phyloP scores from a whole-genome alignment of 2,329 filamentous ascomycete genomes.

The Aspergillus cejpii region DNA sequence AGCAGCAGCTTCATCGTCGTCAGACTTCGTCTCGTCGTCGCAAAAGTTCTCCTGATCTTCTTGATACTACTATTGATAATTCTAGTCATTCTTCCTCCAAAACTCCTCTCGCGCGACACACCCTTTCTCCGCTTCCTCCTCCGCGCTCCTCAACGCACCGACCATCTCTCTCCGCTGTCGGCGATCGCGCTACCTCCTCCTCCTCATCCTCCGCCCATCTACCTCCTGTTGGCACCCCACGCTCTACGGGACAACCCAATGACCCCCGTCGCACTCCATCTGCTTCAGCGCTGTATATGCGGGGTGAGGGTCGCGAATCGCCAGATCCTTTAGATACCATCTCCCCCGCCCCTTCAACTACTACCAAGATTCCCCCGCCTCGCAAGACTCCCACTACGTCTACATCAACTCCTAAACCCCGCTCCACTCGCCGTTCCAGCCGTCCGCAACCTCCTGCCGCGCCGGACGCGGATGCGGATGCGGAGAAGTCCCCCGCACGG shows the following conservation, averaged over 20 bases:
- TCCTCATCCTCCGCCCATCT: not conserved
- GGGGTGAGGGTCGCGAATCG: conserved; percentile 20
- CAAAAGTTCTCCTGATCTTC: conserved; percentile 30
- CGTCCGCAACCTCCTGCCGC: conserved; percentile 6
- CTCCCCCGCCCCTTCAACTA: conserved; percentile 15
- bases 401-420: not conserved
- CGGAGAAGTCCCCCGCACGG: not conserved
- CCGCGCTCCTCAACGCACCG: conserved; percentile 15
- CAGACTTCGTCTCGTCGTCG: conserved; percentile 17
- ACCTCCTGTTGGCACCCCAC: conserved; percentile 11
- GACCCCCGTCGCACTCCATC: conserved; percentile 15
- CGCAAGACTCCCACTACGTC: conserved; percentile 11
- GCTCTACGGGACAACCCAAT: conserved; percentile 13
- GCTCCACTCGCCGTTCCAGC: conserved; percentile 8
- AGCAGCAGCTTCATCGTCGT: not conserved
- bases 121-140: conserved; percentile 2
- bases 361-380: not conserved
- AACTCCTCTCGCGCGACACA: not conserved
- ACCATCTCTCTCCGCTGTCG: conserved; percentile 7
- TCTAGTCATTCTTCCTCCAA: conserved; percentile 5
- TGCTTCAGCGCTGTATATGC: conserved; percentile 15
- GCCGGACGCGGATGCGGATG: conserved; percentile 3
- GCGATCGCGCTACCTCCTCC: conserved; percentile 7
- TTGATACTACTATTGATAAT: conserved; percentile 24
- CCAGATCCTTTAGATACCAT: conserved; percentile 26